Conservation (phyloP, 257 asterid genomes). For the Scutellaria galericulata region DNA sequence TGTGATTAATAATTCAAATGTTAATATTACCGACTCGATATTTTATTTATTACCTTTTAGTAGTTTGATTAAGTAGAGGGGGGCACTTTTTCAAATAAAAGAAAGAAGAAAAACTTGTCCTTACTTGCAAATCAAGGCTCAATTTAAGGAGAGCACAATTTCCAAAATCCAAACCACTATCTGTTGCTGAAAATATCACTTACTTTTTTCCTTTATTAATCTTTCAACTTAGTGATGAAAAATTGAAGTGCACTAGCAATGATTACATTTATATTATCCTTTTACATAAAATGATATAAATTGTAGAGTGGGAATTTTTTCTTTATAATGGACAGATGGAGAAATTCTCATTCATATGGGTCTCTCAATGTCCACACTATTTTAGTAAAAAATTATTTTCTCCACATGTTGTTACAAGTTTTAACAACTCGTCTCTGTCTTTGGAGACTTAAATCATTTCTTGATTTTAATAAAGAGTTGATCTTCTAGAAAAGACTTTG, state of each 20-base stretch:
- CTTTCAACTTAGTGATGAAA: conserved; percentile 36
- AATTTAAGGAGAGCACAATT: conserved; percentile 39
- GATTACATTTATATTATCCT: neutral
- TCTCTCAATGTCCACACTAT: too few relatives aligned
- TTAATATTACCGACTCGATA: neutral
- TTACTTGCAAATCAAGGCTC: conserved; percentile 35
- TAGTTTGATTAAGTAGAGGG: neutral
- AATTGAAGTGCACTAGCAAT: conserved; percentile 27
- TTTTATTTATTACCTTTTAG: neutral
- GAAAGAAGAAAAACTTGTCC: conserved; percentile 3
- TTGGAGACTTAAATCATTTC: neutral
- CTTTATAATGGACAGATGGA: too few relatives aligned
- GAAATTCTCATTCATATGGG: too few relatives aligned
- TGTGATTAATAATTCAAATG: too few relatives aligned
- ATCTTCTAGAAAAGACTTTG: neutral
- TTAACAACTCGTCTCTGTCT: too few relatives aligned
- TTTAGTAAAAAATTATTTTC: too few relatives aligned
- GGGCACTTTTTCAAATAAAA: neutral
- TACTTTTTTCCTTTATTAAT: conserved; percentile 1
- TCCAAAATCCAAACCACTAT: conserved; percentile 39
- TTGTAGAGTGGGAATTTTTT: neutral
- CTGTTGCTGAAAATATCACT: neutral
- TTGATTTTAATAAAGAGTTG: conserved; percentile 7
- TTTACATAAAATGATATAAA: neutral
- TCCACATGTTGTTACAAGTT: too few relatives aligned